A percentile compares a stretch with the other conserved stretches of the same genome.
phyloP scores from a whole-genome alignment of 352 stramenopile species.

The Thraustochytrium sp. region DNA sequence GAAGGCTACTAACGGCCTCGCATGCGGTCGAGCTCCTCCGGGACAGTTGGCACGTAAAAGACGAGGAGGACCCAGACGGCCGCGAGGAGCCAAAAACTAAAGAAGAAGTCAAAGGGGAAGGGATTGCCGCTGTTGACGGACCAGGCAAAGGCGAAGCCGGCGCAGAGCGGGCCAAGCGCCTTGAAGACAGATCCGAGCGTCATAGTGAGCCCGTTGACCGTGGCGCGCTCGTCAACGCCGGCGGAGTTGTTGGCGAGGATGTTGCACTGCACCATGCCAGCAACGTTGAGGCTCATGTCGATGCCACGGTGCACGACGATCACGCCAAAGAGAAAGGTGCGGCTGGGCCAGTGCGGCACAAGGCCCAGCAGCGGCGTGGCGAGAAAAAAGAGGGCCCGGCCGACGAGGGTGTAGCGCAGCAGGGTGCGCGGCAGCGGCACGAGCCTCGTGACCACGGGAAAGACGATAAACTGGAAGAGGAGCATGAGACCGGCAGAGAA shows the following conservation, averaged over 20 bases:
- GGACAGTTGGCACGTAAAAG: neutral
- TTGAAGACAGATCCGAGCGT: slow-evolving; percentile 6
- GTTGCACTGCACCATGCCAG: neutral
- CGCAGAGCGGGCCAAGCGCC: slow-evolving; percentile 12
- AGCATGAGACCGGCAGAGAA: neutral
- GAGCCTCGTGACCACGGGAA: neutral
- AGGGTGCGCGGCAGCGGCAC: neutral
- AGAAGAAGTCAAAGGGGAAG: slow-evolving; percentile 21
- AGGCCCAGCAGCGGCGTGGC: neutral
- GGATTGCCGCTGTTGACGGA: slow-evolving; percentile 25
- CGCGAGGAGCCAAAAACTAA: neutral
- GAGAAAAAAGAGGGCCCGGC: neutral
- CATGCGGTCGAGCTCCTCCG: neutral
- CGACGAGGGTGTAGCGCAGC: neutral
- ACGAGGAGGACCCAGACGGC: neutral
- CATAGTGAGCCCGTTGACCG: slow-evolving; percentile 22
- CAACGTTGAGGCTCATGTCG: slow-evolving; percentile 12
- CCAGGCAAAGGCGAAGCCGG: slow-evolving; percentile 19
- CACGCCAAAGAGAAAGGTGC: neutral
- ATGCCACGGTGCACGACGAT: neutral
- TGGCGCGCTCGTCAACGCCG: neutral
- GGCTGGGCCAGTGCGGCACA: neutral
- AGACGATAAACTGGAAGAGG: slow-evolving; percentile 2
- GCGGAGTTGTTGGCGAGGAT: slow-evolving; percentile 35
- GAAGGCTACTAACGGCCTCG: too few species aligned